Base-by-base conservation (phyloP, 2,329 filamentous ascomycete species). In the Pyricularia sp. region DNA sequence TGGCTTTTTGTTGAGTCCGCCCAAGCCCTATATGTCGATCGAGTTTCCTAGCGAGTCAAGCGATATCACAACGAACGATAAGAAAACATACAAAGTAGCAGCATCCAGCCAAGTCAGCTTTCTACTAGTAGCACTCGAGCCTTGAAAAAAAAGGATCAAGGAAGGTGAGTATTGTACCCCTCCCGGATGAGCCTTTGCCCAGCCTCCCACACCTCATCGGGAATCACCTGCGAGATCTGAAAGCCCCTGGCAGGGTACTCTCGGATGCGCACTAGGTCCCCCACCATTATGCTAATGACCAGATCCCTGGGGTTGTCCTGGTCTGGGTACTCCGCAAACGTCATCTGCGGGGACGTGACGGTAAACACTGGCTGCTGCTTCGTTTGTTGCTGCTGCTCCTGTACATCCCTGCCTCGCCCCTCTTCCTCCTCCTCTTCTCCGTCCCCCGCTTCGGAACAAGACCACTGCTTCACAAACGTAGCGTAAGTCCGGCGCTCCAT, bases 401-500 rank as follows among this genome's bases (percentile, higher is more conserved):
- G n/a, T 11, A 33, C 6, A 33, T 9, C 9, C 10, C 28, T 4
- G 12, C 63, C 28, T 5, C 17, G 11, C 20, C 14, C 64, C 31
- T 11, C 9, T 5, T 25, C 23, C 20, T 25, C 64, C 31, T 11
- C 9, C 12, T 2, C 65, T 3, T 61, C 69, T 1, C 4, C 61
- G 0, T 14, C n/a, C 5, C 36, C 68, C 23, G 71, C 68, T 11
- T 72, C 68, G 23, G 77, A 78, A 0, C 80, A 81, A 36, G 33
- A 36, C 81, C 81, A 83, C 74, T 83, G 81, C 75, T 79, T 81
- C 70, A 75, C 76, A 70, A 83, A 83, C 0, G 81, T 83, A 1
- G 81, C 81, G 61, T 78, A 82, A 4, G 81, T 81, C 6, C 81
- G 73, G 42, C 81, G 74, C 73, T 83, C 81, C 81, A 83, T 83